Conservation (phyloP, 176 grass and related monocot species). For the Calamus simplicifolius region DNA sequence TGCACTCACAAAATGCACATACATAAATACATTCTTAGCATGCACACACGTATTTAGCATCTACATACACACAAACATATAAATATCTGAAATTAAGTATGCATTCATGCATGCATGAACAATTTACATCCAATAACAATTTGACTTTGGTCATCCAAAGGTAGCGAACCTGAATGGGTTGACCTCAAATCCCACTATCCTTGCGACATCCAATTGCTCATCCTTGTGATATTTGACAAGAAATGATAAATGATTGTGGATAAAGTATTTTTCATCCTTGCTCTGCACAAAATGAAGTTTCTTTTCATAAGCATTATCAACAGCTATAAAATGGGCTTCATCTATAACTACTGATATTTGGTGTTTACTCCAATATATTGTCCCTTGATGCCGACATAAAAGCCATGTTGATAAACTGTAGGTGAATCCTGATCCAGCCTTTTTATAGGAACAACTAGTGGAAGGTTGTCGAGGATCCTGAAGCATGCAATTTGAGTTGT, state of each 20-base stretch:
- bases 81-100: too few relatives aligned
- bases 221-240: conserved; percentile 82
- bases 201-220: conserved; percentile 52
- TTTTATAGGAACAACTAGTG: conserved; percentile 80
- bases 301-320: background rate
- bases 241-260: conserved; percentile 83
- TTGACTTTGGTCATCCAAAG: background rate
- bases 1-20: too few relatives aligned
- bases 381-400: conserved; percentile 79
- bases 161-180: conserved; percentile 59
- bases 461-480: conserved; percentile 92
- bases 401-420: conserved; percentile 79
- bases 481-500: conserved; percentile 16
- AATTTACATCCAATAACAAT: too few relatives aligned
- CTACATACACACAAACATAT: too few relatives aligned
- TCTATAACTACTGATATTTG: too few relatives aligned
- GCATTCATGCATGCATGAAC: too few relatives aligned
- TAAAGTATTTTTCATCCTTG: conserved; percentile 84
- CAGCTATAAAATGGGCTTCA: conserved; percentile 2
- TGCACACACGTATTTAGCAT: too few relatives aligned
- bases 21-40: too few relatives aligned
- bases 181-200: conserved; percentile 84
- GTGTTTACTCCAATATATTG: conserved; percentile 59
- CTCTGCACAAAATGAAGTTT: conserved; percentile 30
- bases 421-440: conserved; percentile 59